Evolutionary conservation across 768 basidiomycete species (phyloP), one percentile per base, ranked within the genome.

Genomic region (Sistotremastrum niveocremeum): DNA sequence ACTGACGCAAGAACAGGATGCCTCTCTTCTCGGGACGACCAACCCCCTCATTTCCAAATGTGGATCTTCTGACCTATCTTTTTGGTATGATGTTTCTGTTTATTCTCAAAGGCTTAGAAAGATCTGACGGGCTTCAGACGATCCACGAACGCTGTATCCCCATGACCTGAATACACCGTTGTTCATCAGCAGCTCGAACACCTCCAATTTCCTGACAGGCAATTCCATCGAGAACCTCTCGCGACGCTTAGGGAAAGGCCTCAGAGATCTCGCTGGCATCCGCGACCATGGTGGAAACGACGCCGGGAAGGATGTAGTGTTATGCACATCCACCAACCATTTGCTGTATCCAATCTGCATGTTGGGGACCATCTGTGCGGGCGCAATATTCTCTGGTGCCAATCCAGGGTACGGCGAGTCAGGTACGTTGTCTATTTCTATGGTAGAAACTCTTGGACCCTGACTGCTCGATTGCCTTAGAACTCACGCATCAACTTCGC

Each of bases 21-120:
- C 20, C 20, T 20, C 20, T 20, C 20, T 20, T 20, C 20, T 20
- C 20, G 20, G 20, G 20, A 20, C 20, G 20, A 20, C 20, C 20
- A 20, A 20, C 20, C 20, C 20, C 20, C 20, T 20, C 20, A 20
- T 20, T 48, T 40, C 47, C 47, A 7, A 44, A 48, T 37, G 12
- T 31, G 7, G 47, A 48, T 37, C 47, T 48, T 35, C 47, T 48
- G 28, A 37, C 47, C 6, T 48, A 44, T 41, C 47, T 48, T n/a
- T 48, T 48, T 31, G 41, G 47, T 48, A 10, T 8, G 47, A 39
- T 37, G 29, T 41, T 29, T 29, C 40, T 45, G 7, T 38, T 32
- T 28, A 11, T 45, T 5, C 20, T 35, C 8, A 34, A 6, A 8
- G 5, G 39, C 29, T 9, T 6, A 30, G 34, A 10, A 12, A 5